These are phyloP conservation scores for Fraxinus velutina DNA, from an alignment of 305 asterid species.

Conservation along the genomic window DNA sequence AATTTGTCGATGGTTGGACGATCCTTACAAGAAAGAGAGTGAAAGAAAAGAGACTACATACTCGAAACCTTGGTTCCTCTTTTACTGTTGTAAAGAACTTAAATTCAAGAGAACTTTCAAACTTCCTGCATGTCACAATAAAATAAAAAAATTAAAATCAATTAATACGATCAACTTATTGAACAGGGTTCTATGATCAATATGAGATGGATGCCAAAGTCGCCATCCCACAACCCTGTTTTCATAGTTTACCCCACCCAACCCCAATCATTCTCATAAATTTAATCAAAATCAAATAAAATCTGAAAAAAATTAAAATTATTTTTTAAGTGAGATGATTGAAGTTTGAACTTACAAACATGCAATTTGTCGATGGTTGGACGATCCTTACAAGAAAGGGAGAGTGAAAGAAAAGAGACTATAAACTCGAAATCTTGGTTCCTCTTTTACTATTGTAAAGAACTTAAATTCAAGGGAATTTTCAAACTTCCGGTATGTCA, in stretches of 20 bases:
- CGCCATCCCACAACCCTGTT: not conserved
- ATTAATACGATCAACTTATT: not conserved
- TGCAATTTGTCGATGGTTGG: not conserved
- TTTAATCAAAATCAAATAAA: not conserved
- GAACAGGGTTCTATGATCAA: not conserved
- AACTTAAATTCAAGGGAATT: not conserved
- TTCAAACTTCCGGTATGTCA: not conserved
- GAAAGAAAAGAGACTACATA: not conserved
- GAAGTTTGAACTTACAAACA: not conserved
- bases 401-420: not conserved
- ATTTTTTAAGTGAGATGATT: not conserved
- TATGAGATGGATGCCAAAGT: not conserved
- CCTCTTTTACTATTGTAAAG: not conserved
- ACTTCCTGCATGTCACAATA: not conserved
- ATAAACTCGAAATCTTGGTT: not conserved
- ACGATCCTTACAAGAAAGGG: not conserved
- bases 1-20: not conserved
- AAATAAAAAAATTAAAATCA: not conserved
- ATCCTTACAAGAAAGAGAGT: not conserved
- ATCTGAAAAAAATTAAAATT: too few species aligned
- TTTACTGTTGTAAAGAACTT: not conserved
- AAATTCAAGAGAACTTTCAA: not conserved
- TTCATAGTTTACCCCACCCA: not conserved
- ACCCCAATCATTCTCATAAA: not conserved
- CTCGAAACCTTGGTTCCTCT: not conserved